Conservation (phyloP, 164 flowering plant species). For the Nymphaea thermarum region DNA sequence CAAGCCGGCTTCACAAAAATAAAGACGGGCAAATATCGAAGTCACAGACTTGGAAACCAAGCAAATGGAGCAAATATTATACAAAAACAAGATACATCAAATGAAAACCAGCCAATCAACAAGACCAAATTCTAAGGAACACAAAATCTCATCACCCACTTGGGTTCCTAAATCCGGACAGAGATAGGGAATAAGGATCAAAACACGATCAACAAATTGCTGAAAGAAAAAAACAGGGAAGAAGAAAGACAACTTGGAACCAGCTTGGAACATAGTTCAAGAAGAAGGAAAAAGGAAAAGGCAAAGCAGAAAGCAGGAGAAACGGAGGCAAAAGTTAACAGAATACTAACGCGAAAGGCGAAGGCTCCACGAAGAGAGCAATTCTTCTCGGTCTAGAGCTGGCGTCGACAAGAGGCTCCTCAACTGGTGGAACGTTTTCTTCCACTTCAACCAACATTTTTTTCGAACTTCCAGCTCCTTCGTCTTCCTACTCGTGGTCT, state of each 20-base stretch:
- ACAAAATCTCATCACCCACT: too few species aligned
- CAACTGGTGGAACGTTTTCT: constrained; percentile 38
- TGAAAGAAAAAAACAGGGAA: too few species aligned
- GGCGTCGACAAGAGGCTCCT: constrained; percentile 17
- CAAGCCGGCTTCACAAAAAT: too few species aligned
- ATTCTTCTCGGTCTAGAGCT: constrained; percentile 64
- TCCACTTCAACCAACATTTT: constrained; percentile 26
- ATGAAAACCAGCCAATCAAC: too few species aligned
- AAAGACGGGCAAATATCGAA: too few species aligned
- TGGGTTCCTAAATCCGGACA: too few species aligned
- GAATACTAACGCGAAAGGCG: constrained; percentile 88
- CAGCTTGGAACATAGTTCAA: neutral
- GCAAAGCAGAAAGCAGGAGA: neutral
- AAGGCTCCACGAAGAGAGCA: constrained; percentile 95
- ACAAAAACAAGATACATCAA: too few species aligned
- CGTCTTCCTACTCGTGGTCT: neutral
- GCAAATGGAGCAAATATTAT: too few species aligned
- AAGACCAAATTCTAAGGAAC: too few species aligned
- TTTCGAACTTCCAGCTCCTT: constrained; percentile 5
- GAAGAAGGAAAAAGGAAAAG: neutral
- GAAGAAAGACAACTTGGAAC: neutral
- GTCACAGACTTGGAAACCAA: too few species aligned
- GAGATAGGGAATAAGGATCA: too few species aligned
- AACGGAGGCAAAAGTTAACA: neutral
- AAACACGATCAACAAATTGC: too few species aligned